Evolutionary conservation across 2,329 filamentous ascomycete species (phyloP).

Genomic region (Xylaria digitata): DNA sequence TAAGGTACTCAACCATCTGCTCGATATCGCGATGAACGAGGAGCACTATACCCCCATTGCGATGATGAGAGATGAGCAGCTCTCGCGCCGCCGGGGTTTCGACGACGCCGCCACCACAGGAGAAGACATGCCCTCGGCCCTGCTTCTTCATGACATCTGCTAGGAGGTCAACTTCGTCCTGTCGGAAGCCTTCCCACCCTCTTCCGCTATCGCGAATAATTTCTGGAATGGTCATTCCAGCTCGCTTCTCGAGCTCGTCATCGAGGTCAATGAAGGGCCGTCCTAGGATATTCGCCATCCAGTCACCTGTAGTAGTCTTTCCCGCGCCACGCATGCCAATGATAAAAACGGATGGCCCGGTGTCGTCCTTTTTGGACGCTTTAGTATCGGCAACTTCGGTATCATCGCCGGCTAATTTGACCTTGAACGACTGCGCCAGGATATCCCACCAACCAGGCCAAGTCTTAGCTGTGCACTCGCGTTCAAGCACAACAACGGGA

Average conservation of each 20-base stretch:
- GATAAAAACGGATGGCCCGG: conserved; percentile 82
- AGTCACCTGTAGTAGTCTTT: conserved; percentile 91
- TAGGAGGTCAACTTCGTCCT: conserved; percentile 80
- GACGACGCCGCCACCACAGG: conserved; percentile 93
- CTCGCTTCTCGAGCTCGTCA: conserved; percentile 80
- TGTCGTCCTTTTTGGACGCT: conserved; percentile 52
- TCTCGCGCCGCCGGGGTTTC: conserved; percentile 84
- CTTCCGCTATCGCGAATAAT: conserved; percentile 74
- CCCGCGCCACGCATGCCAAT: conserved; percentile 98
- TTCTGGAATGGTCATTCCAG: conserved; percentile 83
- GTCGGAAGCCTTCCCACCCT: conserved; percentile 91
- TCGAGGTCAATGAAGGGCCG: conserved; percentile 89
- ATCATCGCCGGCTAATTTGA: conserved; percentile 81
- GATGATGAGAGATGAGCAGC: conserved; percentile 77
- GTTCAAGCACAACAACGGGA: conserved; percentile 83
- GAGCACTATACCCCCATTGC: conserved; percentile 83
- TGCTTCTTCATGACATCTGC: conserved; percentile 79
- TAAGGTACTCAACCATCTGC: conserved; percentile 87
- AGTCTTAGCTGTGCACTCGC: conserved; percentile 95
- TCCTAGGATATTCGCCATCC: conserved; percentile 80
- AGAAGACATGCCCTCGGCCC: conserved; percentile 82
- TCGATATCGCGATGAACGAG: conserved; percentile 89
- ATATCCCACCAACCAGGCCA: conserved; percentile 99
- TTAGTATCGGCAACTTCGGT: conserved; percentile 48
- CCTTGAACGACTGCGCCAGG: conserved; percentile 80